These are phyloP conservation scores for Vishniacozyma victoriae DNA, from an alignment of 768 basidiomycete species.

Conservation along the genomic window DNA sequence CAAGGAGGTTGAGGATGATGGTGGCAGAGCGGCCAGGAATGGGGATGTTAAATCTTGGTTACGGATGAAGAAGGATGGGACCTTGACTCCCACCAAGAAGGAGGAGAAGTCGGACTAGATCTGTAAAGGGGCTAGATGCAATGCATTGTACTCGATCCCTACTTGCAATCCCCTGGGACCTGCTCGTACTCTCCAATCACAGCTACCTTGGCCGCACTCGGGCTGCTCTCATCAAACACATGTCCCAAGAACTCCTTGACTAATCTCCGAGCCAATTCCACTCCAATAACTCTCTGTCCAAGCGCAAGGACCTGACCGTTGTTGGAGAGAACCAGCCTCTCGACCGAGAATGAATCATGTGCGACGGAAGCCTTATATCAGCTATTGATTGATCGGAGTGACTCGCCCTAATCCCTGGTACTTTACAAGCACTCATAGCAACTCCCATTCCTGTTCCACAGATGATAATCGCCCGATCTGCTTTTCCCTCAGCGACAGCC, in stretches of 20 bases:
- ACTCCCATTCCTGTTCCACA: conserved; percentile 47
- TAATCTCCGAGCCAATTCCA: conserved; percentile 35
- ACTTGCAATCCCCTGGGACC: background rate
- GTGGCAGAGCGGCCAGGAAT: conserved; percentile 47
- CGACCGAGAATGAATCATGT: conserved; percentile 45
- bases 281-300: conserved; percentile 44
- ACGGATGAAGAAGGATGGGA: conserved; percentile 8
- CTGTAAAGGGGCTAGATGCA: background rate
- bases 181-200: conserved; percentile 15
- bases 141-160: background rate
- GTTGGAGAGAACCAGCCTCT: conserved; percentile 43
- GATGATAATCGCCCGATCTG: conserved; percentile 42
- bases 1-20: conserved; percentile 42
- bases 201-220: conserved; percentile 40
- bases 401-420: conserved; percentile 32
- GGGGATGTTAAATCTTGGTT: conserved; percentile 44
- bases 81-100: background rate
- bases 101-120: background rate
- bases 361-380: conserved; percentile 26
- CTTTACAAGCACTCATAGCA: conserved; percentile 44
- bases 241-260: conserved; percentile 42
- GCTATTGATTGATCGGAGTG: background rate
- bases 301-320: conserved; percentile 44
- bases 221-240: conserved; percentile 34
- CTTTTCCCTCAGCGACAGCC: conserved; percentile 36